Evolutionary conservation across 805 yeast genomes (phyloP).

Genomic region (Torulaspora indica): DNA sequence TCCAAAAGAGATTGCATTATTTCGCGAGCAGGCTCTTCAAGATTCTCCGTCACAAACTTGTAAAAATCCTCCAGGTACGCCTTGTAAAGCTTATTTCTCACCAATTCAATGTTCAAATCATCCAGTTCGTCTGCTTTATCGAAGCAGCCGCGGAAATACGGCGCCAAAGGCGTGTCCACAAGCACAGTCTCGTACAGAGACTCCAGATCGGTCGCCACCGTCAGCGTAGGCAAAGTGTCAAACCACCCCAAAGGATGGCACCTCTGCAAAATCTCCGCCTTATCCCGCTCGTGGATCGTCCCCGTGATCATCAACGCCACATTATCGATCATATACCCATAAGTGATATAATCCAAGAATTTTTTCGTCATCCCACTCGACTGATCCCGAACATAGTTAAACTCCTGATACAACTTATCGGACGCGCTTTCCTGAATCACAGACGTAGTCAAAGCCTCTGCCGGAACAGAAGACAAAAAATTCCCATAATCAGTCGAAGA

Average conservation of each 20-base stretch:
- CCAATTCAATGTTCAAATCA: slow-evolving; percentile 91
- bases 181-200: slow-evolving; percentile 88
- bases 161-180: slow-evolving; percentile 96
- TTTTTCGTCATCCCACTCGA: slow-evolving; percentile 73
- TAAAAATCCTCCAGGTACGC: slow-evolving; percentile 89
- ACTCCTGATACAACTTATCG: slow-evolving; percentile 72
- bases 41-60: slow-evolving; percentile 53
- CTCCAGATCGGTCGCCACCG: slow-evolving; percentile 92
- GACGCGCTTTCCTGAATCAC: slow-evolving; percentile 78
- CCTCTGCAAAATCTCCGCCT: slow-evolving; percentile 77
- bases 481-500: slow-evolving; percentile 95
- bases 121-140: slow-evolving; percentile 83
- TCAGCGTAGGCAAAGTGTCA: slow-evolving; percentile 90
- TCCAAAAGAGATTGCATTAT: slow-evolving; percentile 71
- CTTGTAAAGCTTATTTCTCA: slow-evolving; percentile 85
- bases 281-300: slow-evolving; percentile 90
- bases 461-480: slow-evolving; percentile 74
- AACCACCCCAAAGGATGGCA: slow-evolving; percentile 99
- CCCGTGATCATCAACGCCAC: slow-evolving; percentile 95
- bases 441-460: slow-evolving; percentile 73
- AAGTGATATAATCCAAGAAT: slow-evolving; percentile 88
- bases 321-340: slow-evolving; percentile 98
- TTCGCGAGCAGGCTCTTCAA: slow-evolving; percentile 73
- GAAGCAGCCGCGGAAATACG: slow-evolving; percentile 87
- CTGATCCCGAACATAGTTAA: slow-evolving; percentile 78